A percentile compares a stretch with the other conserved stretches of the same genome.
Conservation (phyloP, 139 green algal species). For the Tetradesmus obliquus region DNA sequence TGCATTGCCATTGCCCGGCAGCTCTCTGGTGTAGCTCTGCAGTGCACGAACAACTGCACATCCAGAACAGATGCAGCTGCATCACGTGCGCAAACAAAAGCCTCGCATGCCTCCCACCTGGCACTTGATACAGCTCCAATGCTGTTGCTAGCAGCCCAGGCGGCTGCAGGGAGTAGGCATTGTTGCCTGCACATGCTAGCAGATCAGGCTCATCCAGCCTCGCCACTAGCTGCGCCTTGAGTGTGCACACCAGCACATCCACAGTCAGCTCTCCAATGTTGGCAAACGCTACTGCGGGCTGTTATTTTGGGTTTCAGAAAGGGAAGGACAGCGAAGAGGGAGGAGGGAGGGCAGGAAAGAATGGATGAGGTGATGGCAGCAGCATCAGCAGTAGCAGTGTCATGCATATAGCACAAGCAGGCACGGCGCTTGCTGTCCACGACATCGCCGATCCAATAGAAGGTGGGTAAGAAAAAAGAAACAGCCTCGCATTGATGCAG, state of each 20-base stretch:
- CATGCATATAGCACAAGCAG: background rate
- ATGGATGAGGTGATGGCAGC: slow-evolving; percentile 4
- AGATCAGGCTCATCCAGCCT: slow-evolving; percentile 65
- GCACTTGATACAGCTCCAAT: slow-evolving; percentile 70
- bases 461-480: background rate
- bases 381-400: background rate
- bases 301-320: background rate
- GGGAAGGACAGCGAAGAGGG: background rate
- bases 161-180: slow-evolving; percentile 51
- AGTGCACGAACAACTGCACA: background rate
- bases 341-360: background rate
- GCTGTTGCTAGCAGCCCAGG: slow-evolving; percentile 58
- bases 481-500: background rate
- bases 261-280: slow-evolving; percentile 88
- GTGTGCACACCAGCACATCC: slow-evolving; percentile 73
- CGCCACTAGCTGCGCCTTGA: slow-evolving; percentile 31
- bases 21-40: background rate
- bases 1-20: background rate
- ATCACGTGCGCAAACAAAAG: too few species aligned
- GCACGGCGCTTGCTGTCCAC: background rate
- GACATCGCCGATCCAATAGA: background rate
- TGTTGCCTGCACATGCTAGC: slow-evolving; percentile 75
- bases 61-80: background rate
- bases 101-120: background rate
- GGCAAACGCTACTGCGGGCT: slow-evolving; percentile 63